Evolutionary conservation across 495 filamentous ascomycete species (phyloP).

Genomic region (Penicillium arizonense): DNA sequence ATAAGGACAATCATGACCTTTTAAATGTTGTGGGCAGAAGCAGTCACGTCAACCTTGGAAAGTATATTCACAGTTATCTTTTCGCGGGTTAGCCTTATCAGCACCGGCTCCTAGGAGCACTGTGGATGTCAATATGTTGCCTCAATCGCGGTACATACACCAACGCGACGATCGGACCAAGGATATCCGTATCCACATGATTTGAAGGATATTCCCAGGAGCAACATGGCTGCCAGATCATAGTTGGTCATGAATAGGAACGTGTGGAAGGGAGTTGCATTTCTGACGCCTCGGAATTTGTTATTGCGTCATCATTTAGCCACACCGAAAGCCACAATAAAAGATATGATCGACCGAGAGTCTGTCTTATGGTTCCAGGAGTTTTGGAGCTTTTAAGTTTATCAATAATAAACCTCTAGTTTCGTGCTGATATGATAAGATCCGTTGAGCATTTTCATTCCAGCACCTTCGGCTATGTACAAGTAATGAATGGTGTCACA

Average conservation of each 20-base stretch:
- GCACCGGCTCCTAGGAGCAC: not conserved
- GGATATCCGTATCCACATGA: not conserved
- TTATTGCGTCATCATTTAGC: not conserved
- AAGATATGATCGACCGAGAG: not conserved
- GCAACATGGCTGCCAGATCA: not conserved
- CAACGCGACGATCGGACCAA: too few relatives aligned
- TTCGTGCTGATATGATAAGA: not conserved
- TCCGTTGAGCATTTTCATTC: not conserved
- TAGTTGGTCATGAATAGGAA: not conserved
- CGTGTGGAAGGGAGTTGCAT: not conserved
- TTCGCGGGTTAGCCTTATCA: not conserved
- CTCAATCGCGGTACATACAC: too few relatives aligned
- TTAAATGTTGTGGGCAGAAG: too few relatives aligned
- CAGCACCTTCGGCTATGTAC: not conserved
- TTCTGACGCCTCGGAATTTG: not conserved
- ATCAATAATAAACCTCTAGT: not conserved
- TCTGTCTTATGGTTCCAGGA: not conserved
- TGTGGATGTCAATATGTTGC: not conserved
- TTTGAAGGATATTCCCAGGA: not conserved
- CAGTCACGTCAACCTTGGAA: too few relatives aligned
- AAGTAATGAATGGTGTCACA: not conserved
- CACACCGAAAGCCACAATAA: not conserved
- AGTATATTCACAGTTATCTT: not conserved
- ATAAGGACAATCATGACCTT: too few relatives aligned
- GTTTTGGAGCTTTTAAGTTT: not conserved